phyloP scores from a whole-genome alignment of 805 yeast genomes.

The Zygosaccharomyces rouxii region DNA sequence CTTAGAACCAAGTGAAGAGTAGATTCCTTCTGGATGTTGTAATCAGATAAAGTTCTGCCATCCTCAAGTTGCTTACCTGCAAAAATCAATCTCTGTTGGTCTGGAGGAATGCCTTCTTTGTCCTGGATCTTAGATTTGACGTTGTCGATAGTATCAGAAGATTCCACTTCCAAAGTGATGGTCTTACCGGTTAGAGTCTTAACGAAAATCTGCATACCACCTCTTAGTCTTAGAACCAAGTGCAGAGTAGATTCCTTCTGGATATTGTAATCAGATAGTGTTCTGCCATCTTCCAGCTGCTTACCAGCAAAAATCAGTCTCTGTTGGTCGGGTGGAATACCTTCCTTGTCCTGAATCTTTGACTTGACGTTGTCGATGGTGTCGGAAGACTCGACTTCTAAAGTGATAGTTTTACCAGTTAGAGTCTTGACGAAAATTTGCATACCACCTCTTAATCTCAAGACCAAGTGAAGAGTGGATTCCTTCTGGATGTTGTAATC shows the following conservation, averaged over 20 bases:
- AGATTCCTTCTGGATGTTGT: slow-evolving; percentile 91
- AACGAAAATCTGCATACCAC: slow-evolving; percentile 83
- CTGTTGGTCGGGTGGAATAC: slow-evolving; percentile 67
- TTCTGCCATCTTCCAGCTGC: slow-evolving; percentile 66
- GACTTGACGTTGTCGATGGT: slow-evolving; percentile 88
- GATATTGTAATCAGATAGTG: slow-evolving; percentile 63
- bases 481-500: slow-evolving; percentile 93
- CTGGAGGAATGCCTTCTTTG: slow-evolving; percentile 93
- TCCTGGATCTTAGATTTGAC: slow-evolving; percentile 89
- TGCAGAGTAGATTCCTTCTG: slow-evolving; percentile 67
- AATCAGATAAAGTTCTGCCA: slow-evolving; percentile 86
- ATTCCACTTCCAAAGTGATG: slow-evolving; percentile 75
- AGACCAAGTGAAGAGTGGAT: slow-evolving; percentile 74
- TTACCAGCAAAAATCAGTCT: slow-evolving; percentile 65
- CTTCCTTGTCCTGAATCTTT: slow-evolving; percentile 64
- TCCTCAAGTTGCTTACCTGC: slow-evolving; percentile 94
- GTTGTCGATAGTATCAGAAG: slow-evolving; percentile 88
- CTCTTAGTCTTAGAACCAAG: slow-evolving; percentile 67
- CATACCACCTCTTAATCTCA: slow-evolving; percentile 83
- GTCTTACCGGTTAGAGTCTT: slow-evolving; percentile 85
- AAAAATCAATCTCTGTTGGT: slow-evolving; percentile 86
- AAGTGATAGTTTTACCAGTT: slow-evolving; percentile 93
- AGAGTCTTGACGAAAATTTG: slow-evolving; percentile 95
- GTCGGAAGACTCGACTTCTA: slow-evolving; percentile 91
- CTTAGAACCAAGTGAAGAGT: slow-evolving; percentile 75